Percentiles rank a stretch among this genome's conserved stretches.
Conservation (phyloP, 257 asterid genomes). For the Euphrasia confusa region DNA sequence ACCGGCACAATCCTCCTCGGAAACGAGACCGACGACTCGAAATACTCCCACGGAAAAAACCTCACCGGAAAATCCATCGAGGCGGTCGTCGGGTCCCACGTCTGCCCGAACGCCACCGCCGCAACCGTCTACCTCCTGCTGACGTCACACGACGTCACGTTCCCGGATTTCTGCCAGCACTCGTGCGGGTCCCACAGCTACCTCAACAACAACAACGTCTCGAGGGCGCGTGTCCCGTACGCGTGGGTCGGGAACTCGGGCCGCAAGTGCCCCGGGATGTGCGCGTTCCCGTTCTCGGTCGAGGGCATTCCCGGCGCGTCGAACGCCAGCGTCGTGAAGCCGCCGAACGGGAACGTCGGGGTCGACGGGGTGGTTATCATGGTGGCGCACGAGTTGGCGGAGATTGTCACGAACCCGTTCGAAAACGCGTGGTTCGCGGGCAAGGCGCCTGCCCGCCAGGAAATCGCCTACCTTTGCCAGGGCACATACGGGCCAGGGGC, state of each 20-base stretch:
- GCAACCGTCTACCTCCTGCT: constrained; percentile 64
- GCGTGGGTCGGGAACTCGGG: constrained; percentile 95
- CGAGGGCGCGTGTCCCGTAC: too few species aligned
- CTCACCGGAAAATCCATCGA: constrained; percentile 70
- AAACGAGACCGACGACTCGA: constrained; percentile 59
- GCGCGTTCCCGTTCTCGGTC: constrained; percentile 86
- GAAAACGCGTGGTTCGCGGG: constrained; percentile 93
- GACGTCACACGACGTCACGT: constrained; percentile 69
- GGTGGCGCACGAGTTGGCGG: constrained; percentile 85
- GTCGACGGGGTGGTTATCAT: constrained; percentile 91
- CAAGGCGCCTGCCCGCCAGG: constrained; percentile 78
- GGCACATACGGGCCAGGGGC: constrained; percentile 90
- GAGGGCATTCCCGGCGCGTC: constrained; percentile 52
- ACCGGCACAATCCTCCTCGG: constrained; percentile 54
- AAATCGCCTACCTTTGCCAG: constrained; percentile 88
- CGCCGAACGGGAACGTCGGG: constrained; percentile 79
- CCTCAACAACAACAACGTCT: too few species aligned
- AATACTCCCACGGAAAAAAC: constrained; percentile 57
- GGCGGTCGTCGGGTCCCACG: constrained; percentile 64
- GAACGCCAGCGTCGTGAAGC: constrained; percentile 37
- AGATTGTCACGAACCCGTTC: constrained; percentile 69
- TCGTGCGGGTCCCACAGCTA: constrained; percentile 70
- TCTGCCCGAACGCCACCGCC: constrained; percentile 29
- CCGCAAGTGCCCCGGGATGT: constrained; percentile 59
- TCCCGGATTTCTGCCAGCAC: constrained; percentile 65